These are phyloP conservation scores for Zymoseptoria tritici DNA, from an alignment of 2,329 filamentous ascomycete species.

Conservation along the genomic window DNA sequence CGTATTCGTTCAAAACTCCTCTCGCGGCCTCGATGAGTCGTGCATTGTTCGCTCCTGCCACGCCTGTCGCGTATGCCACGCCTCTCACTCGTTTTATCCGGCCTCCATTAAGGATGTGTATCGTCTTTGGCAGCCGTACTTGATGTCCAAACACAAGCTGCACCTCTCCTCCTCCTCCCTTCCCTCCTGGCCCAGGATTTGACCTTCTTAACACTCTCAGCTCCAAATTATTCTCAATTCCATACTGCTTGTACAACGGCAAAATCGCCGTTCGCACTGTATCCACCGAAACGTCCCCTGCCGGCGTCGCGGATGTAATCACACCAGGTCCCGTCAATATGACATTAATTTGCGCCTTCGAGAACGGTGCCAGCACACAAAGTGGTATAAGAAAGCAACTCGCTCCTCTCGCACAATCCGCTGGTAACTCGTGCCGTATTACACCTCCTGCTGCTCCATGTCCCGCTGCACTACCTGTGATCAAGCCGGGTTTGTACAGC, in stretches of 20 bases:
- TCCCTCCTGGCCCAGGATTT: conserved; percentile 65
- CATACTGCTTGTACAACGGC: conserved; percentile 83
- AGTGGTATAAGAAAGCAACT: conserved; percentile 89
- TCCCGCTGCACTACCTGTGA: conserved; percentile 75
- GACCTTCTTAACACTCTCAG: conserved; percentile 72
- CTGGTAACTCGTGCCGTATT: conserved; percentile 71
- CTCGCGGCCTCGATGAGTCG: conserved; percentile 89
- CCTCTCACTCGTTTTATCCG: conserved; percentile 82
- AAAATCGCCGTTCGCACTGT: conserved; percentile 88
- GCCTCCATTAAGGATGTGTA: conserved; percentile 79
- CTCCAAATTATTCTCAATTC: conserved; percentile 80
- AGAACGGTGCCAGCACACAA: conserved; percentile 85
- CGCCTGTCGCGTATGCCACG: conserved; percentile 88
- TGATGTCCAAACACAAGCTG: conserved; percentile 90
- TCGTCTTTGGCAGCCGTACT: conserved; percentile 83
- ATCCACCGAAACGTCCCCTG: conserved; percentile 84
- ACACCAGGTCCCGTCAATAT: conserved; percentile 85
- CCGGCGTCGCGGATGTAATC: conserved; percentile 77
- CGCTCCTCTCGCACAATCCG: conserved; percentile 69
- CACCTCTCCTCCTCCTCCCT: conserved; percentile 83
- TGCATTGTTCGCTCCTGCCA: conserved; percentile 86
- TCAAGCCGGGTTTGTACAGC: conserved; percentile 83
- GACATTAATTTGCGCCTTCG: conserved; percentile 84
- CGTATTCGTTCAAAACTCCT: conserved; percentile 77
- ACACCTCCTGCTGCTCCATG: conserved; percentile 67